These are phyloP conservation scores for Ophiocordyceps robertsii DNA, from an alignment of 2,329 filamentous ascomycete species.

Conservation along the genomic window DNA sequence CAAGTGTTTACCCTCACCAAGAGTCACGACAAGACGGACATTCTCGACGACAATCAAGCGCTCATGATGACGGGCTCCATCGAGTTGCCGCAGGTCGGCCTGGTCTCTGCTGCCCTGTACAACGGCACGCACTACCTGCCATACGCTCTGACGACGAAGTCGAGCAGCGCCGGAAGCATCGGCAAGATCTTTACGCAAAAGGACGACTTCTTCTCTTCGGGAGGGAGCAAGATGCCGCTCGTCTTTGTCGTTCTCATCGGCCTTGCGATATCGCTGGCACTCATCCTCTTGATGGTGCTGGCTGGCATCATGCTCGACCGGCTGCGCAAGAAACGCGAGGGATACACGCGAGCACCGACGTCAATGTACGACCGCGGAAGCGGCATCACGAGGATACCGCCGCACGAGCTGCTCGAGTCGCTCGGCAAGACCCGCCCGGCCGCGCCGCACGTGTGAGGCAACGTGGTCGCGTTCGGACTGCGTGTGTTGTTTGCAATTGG, in stretches of 20 bases:
- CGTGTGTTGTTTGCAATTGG: slow-evolving; percentile 12
- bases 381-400: slow-evolving; percentile 46
- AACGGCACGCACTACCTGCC: slow-evolving; percentile 69
- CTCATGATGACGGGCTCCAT: slow-evolving; percentile 80
- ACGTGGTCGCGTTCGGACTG: slow-evolving; percentile 7
- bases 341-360: slow-evolving; percentile 66
- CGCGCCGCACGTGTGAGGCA: slow-evolving; percentile 34
- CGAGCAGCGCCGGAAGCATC: slow-evolving; percentile 57
- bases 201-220: slow-evolving; percentile 56
- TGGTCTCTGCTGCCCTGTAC: slow-evolving; percentile 74
- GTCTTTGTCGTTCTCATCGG: slow-evolving; percentile 72
- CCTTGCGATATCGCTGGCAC: slow-evolving; percentile 61
- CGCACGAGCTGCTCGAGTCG: slow-evolving; percentile 43
- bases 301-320: slow-evolving; percentile 64
- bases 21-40: slow-evolving; percentile 48
- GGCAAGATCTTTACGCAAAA: slow-evolving; percentile 75
- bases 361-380: slow-evolving; percentile 46
- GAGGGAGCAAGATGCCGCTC: slow-evolving; percentile 47
- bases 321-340: slow-evolving; percentile 62
- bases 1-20: slow-evolving; percentile 65
- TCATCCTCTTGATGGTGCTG: slow-evolving; percentile 67
- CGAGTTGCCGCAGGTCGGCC: slow-evolving; percentile 60
- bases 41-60: slow-evolving; percentile 54
- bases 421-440: slow-evolving; percentile 30
- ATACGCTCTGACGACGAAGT: slow-evolving; percentile 64